Base-by-base conservation (phyloP, 345 rosid genomes). In the Citrus reticulata region DNA sequence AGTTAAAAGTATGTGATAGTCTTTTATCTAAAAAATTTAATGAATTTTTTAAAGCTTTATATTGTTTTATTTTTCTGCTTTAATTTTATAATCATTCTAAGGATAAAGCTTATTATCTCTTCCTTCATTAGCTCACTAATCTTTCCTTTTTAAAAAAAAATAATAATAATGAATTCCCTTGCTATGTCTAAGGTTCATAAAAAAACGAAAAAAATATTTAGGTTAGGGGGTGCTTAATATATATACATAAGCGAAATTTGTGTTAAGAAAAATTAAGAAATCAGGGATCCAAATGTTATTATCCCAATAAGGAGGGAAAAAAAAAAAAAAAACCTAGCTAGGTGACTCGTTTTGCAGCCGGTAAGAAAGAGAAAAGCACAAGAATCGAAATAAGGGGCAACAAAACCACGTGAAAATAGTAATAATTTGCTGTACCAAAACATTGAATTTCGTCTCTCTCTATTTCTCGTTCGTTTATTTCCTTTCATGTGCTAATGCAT, bases 351-450 rank as follows among this genome's bases (percentile, higher is more conserved):
- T 46, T 11, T 46, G 14, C 51, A 11, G 17, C 1, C 4, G 14
- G 16, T 13, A 3, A 68, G 32, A 72, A 16, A 72, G 49, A 34
- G 14, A 58, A 25, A 64, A 58, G 34, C 65, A 11, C 54, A n/a
- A 20, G 6, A 46, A 6, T 62, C 60, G 61, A 62, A 65, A 32
- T 27, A 9, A 16, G 37, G 30, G 22, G 22, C 30, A 80, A 75
- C 79, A 80, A 68, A 75, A 69, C 66, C 79, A 80, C 83, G 76
- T 75, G 83, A 80, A 80, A 80, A 35, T 27, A 34, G 35, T n/a
- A 75, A 75, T 27, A 27, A 61, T 70, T 25, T 70, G 46, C 79
- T 61, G 72, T 32, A 29, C 51, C 46, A 17, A 17, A 16, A 54
- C 58, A 17, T 54, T 17, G 5, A 17, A 10, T 49, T 49, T 1